phyloP scores from a whole-genome alignment of 2,329 filamentous ascomycete species.

The Akanthomyces muscarius region DNA sequence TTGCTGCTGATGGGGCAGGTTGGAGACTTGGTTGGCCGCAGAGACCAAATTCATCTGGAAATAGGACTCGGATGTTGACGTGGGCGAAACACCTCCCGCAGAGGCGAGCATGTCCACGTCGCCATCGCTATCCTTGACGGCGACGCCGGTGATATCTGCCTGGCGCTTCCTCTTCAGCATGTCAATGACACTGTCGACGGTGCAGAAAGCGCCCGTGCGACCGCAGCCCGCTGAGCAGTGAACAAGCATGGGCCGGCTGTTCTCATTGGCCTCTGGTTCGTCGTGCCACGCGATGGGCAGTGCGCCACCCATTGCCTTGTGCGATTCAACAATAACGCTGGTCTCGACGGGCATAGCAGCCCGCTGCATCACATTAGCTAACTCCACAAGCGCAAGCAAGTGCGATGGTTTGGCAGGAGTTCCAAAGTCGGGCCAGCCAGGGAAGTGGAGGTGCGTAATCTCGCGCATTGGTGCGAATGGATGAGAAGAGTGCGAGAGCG shows the following conservation, averaged over 20 bases:
- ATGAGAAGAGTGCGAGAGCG: conserved; percentile 68
- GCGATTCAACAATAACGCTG: conserved; percentile 32
- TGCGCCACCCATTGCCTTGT: conserved; percentile 26
- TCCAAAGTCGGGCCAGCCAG: conserved; percentile 96
- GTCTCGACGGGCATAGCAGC: conserved; percentile 48
- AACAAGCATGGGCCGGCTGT: conserved; percentile 72
- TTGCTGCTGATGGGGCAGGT: conserved; percentile 7
- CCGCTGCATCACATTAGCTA: conserved; percentile 71
- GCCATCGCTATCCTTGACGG: conserved; percentile 34
- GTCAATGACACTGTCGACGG: conserved; percentile 91
- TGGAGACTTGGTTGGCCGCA: conserved; percentile 4
- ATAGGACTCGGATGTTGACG: conserved; percentile 17
- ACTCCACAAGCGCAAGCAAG: conserved; percentile 82
- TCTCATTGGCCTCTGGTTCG: conserved; percentile 53
- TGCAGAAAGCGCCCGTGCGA: conserved; percentile 93
- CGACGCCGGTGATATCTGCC: conserved; percentile 26
- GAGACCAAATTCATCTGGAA: conserved; percentile 10
- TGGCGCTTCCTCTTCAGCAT: conserved; percentile 85
- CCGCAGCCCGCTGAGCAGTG: conserved; percentile 97
- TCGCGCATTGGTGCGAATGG: conserved; percentile 86
- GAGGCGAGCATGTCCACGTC: conserved; percentile 43
- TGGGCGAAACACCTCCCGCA: conserved; percentile 29
- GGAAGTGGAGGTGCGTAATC: conserved; percentile 91
- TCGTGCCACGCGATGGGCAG: conserved; percentile 46
- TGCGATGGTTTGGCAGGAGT: conserved; percentile 85